These are phyloP conservation scores for Neurospora sp. DNA, from an alignment of 495 filamentous ascomycete genomes.

Conservation along the genomic window DNA sequence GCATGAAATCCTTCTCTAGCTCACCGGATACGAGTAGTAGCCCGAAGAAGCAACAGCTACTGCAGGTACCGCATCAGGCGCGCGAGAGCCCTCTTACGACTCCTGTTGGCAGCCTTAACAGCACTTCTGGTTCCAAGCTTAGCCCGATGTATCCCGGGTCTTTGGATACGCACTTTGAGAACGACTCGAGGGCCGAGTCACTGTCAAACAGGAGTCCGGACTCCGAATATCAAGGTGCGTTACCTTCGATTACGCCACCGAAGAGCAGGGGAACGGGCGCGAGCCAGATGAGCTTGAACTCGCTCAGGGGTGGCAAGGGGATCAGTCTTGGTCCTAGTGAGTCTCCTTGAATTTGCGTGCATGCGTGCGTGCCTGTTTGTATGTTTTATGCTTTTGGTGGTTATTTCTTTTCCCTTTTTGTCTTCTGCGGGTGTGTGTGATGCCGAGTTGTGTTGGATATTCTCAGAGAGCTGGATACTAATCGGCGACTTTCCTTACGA, in stretches of 20 bases:
- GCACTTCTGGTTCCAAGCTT: background rate
- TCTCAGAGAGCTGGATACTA: background rate
- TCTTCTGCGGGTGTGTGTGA: background rate
- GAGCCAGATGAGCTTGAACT: constrained; percentile 16
- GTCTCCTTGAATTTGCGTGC: background rate
- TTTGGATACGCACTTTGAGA: background rate
- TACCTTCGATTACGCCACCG: background rate
- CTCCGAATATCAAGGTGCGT: background rate
- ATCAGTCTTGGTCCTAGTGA: constrained; percentile 26
- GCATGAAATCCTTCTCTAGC: background rate
- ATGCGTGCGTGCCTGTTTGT: background rate
- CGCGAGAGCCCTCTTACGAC: constrained; percentile 5
- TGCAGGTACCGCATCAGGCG: background rate
- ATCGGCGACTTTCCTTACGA: background rate
- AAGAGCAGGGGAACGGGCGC: constrained; percentile 10
- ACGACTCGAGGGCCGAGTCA: background rate
- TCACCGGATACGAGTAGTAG: background rate
- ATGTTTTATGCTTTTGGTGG: background rate
- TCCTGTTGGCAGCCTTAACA: background rate
- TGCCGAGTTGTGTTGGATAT: background rate
- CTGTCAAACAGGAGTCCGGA: background rate
- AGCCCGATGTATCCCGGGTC: background rate
- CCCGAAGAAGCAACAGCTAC: background rate
- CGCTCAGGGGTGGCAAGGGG: constrained; percentile 19
- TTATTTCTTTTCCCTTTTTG: background rate